phyloP scores from a whole-genome alignment of 768 basidiomycete species.

The Naganishia onofrii region DNA sequence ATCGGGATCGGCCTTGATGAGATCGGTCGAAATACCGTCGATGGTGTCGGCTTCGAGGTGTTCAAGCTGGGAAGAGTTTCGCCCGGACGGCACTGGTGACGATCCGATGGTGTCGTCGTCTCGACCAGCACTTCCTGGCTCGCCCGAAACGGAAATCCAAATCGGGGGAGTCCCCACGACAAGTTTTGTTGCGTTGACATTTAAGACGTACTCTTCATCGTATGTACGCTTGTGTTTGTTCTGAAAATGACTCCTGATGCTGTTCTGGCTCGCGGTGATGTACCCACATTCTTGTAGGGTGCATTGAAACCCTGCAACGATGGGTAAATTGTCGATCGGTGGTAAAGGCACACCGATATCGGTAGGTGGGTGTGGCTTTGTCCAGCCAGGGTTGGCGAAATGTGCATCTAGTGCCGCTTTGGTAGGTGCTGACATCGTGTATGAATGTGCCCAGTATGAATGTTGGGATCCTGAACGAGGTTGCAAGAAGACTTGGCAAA shows the following conservation, averaged over 20 bases:
- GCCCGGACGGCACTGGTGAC: neutral
- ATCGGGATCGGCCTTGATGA: neutral
- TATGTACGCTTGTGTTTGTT: neutral
- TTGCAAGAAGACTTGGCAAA: neutral
- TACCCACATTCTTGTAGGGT: neutral
- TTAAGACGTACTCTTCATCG: neutral
- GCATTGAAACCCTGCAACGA: neutral
- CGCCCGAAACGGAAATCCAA: neutral
- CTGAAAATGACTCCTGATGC: neutral
- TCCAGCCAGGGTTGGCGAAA: conserved; percentile 5
- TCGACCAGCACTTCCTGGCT: neutral
- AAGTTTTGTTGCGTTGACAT: neutral
- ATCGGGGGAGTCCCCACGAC: neutral
- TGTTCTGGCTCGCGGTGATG: neutral
- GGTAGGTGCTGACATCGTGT: neutral
- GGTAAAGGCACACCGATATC: neutral
- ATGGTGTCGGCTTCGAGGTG: neutral
- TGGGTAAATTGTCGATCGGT: conserved; percentile 9
- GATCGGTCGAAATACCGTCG: neutral
- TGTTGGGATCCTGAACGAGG: neutral
- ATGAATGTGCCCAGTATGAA: neutral
- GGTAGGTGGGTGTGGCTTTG: neutral
- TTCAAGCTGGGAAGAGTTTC: neutral
- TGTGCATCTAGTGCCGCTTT: neutral
- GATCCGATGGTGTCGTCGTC: neutral